Percentiles rank a stretch among this genome's conserved stretches.
These are phyloP conservation scores for Datisca glomerata DNA, from an alignment of 306 rosid species.

Conservation along the genomic window DNA sequence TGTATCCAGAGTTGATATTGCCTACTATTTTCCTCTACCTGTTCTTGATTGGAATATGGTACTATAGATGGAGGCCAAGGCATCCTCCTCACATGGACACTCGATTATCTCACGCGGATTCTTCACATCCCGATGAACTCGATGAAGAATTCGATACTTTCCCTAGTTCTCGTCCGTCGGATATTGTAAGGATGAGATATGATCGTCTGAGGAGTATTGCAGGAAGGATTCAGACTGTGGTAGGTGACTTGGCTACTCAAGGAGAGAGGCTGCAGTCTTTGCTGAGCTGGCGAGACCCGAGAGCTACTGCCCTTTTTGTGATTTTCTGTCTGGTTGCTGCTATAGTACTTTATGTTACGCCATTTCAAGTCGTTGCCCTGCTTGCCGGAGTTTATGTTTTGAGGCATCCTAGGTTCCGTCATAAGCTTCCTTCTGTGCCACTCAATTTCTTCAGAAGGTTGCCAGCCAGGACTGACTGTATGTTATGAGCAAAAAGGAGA, in stretches of 20 bases:
- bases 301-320: slow-evolving; percentile 89
- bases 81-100: slow-evolving; percentile 99
- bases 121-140: slow-evolving; percentile 81
- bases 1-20: slow-evolving; percentile 92
- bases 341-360: slow-evolving; percentile 77
- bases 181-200: slow-evolving; percentile 81
- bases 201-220: slow-evolving; percentile 91
- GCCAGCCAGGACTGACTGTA: slow-evolving; percentile 96
- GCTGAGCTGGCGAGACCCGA: slow-evolving; percentile 97
- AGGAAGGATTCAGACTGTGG: slow-evolving; percentile 91
- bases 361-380: slow-evolving; percentile 91
- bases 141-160: slow-evolving; percentile 94
- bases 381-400: slow-evolving; percentile 70
- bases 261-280: slow-evolving; percentile 94
- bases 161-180: slow-evolving; percentile 67
- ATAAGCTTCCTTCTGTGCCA: slow-evolving; percentile 93
- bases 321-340: slow-evolving; percentile 88
- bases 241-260: slow-evolving; percentile 94
- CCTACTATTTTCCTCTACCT: slow-evolving; percentile 96
- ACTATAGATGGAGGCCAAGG: slow-evolving; percentile 96
- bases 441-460: slow-evolving; percentile 94
- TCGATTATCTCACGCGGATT: slow-evolving; percentile 79
- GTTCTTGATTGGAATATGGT: slow-evolving; percentile 94
- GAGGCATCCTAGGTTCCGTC: slow-evolving; percentile 96
- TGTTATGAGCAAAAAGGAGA: too few relatives aligned